Evolutionary conservation across 768 basidiomycete genomes (phyloP), one percentile per base, ranked within the genome.

Genomic region (Gloeopeniophorella convolvens): DNA sequence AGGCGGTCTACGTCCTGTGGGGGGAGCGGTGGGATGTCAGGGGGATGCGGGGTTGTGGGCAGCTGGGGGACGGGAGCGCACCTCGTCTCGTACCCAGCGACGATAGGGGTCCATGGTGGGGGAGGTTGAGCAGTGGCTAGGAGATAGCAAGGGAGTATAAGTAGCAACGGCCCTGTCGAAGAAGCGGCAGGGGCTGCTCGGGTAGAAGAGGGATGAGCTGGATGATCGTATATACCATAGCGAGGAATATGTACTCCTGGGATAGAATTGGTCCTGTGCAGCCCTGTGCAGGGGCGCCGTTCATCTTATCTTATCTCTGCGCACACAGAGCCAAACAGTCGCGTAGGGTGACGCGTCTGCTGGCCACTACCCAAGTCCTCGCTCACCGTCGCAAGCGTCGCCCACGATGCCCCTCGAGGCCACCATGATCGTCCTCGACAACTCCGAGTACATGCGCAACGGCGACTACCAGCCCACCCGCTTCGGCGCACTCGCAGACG

Each of bases 381-480:
- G 3, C 1, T 24, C 35, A 31, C 41, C 42, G 33, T 47, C 24
- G 37, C 31, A 23, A 23, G 46, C 24, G 23, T 50, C 34, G 28
- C 32, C 58, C 74, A 81, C 65, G 50, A 96, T 96, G 92, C 89
- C 91, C 59, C 79, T 96, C 63, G 94, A 99, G 81, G 94, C 95
- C 33, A 95, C 93, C 20, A 93, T 99, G 83, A 82, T 98, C 72
- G 75, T 99, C 12, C 83, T 98, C 54, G 96, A 99, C 79, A 97
- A 97, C 66, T 96, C 92, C 2, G 91, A 94, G 68, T 94, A 85
- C 69, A 96, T 96, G 85, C 82, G 93, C 50, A 95, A 96, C 63
- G 91, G 92, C 10, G 92, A 94, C 68, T 94, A 91, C 66, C 70
- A 72, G 47, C 91, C 91, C 40, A 83, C 84, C 30, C 80, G 95